Evolutionary conservation across 805 yeast species (phyloP).

Genomic region (Starmerella powellii): DNA sequence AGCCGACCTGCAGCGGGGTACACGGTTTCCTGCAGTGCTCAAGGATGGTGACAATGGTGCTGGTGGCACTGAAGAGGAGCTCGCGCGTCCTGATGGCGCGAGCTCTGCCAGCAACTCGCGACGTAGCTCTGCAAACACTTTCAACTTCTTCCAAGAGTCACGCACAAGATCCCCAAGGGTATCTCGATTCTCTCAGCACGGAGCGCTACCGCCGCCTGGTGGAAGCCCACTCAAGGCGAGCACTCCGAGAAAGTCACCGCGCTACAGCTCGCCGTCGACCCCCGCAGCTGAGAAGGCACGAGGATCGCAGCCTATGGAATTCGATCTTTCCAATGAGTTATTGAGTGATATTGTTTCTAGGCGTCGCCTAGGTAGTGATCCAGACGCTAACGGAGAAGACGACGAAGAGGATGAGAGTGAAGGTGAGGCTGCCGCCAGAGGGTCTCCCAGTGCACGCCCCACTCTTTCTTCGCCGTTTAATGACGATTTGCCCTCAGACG

Average conservation of each 20-base stretch:
- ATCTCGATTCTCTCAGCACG: not conserved
- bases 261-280: no score
- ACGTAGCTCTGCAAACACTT: not conserved
- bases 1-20: constrained; percentile 9
- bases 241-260: not conserved
- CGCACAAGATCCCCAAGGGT: not conserved
- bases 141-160: not conserved
- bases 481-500: not conserved
- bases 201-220: not conserved
- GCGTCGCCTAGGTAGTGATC: not conserved
- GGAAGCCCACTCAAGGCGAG: not conserved
- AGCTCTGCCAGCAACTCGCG: no score
- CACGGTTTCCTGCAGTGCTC: constrained; percentile 15
- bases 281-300: no score
- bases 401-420: not conserved
- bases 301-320: not conserved
- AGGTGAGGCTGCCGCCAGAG: no score
- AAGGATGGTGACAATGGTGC: constrained; percentile 3
- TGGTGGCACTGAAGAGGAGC: no score
- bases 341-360: constrained; percentile 13
- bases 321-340: constrained; percentile 12
- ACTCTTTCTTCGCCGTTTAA: constrained; percentile 1
- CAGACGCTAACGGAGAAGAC: not conserved
- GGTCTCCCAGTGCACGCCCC: not conserved
- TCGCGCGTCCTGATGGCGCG: no score